Evolutionary conservation across 1,139 yeast species (phyloP).

Genomic region (Zygoascus meyerae): DNA sequence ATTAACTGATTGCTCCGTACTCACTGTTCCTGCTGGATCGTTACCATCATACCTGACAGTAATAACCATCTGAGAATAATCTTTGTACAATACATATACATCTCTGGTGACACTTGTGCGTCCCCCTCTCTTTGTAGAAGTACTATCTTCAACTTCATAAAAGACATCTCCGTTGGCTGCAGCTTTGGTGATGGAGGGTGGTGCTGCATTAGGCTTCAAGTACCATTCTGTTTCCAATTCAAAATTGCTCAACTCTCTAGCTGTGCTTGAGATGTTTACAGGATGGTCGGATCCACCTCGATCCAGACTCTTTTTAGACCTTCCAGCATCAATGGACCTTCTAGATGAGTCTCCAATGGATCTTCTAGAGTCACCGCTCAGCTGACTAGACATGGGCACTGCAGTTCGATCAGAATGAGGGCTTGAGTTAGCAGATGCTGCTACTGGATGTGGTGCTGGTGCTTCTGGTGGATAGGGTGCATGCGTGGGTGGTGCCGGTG

Average conservation of each 20-base stretch:
- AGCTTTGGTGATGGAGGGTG: slow-evolving; percentile 45
- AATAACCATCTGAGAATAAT: slow-evolving; percentile 61
- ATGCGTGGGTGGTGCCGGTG: slow-evolving; percentile 16
- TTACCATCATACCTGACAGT: slow-evolving; percentile 47
- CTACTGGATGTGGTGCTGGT: slow-evolving; percentile 20
- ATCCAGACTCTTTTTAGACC: slow-evolving; percentile 14
- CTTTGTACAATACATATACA: slow-evolving; percentile 67
- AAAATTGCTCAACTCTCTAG: slow-evolving; percentile 28
- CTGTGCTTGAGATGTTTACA: slow-evolving; percentile 15
- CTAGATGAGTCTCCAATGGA: slow-evolving; percentile 8
- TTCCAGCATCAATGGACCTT: slow-evolving; percentile 7
- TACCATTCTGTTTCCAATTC: slow-evolving; percentile 53
- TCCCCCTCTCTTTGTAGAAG: slow-evolving; percentile 53
- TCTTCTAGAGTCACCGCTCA: slow-evolving; percentile 8
- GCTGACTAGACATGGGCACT: not conserved
- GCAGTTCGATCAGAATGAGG: not conserved
- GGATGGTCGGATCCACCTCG: slow-evolving; percentile 1
- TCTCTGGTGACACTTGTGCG: slow-evolving; percentile 50
- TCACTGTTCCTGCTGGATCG: slow-evolving; percentile 52
- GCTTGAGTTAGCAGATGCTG: slow-evolving; percentile 11
- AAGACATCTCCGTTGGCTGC: slow-evolving; percentile 42
- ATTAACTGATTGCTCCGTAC: slow-evolving; percentile 40
- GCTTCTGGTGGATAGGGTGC: slow-evolving; percentile 19
- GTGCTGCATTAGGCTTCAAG: slow-evolving; percentile 51
- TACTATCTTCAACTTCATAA: slow-evolving; percentile 61